phyloP scores from a whole-genome alignment of 2,329 filamentous ascomycete genomes.

The Plectosphaerella plurivora region DNA sequence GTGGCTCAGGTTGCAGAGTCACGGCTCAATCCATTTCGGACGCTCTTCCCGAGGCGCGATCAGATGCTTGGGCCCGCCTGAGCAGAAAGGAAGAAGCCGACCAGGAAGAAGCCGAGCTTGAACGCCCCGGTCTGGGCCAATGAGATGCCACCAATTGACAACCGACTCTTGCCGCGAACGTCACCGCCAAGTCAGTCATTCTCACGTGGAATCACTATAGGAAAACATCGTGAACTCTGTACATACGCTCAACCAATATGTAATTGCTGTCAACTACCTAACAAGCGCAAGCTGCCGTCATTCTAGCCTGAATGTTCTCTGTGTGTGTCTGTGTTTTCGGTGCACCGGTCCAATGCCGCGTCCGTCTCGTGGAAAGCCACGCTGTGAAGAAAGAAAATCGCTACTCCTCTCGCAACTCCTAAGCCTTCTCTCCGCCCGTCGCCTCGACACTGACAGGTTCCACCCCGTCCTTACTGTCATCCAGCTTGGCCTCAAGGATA shows the following conservation, averaged over 20 bases:
- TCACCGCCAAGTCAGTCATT: too few species aligned
- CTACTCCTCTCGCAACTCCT: constrained; percentile 1
- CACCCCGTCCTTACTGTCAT: constrained; percentile 27
- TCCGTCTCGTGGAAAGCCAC: not conserved
- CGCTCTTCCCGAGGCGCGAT: not conserved
- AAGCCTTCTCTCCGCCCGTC: constrained; percentile 6
- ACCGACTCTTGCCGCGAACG: not conserved
- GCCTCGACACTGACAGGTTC: constrained; percentile 31
- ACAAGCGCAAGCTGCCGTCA: not conserved
- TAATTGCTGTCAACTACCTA: too few species aligned
- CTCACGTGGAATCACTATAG: too few species aligned
- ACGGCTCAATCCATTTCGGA: too few species aligned
- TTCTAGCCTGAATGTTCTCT: not conserved
- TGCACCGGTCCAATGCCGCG: not conserved
- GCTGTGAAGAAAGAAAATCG: not conserved
- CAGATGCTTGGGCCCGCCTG: not conserved
- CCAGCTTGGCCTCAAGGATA: constrained; percentile 32
- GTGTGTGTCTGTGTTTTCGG: not conserved
- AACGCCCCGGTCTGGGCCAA: not conserved
- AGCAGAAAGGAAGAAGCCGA: too few species aligned
- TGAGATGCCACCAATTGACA: not conserved
- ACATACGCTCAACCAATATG: too few species aligned
- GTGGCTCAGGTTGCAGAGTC: not conserved
- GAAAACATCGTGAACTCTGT: too few species aligned
- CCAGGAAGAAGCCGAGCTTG: not conserved